Percentiles rank a stretch among this genome's conserved stretches.
phyloP scores from a whole-genome alignment of 176 grass and related monocot genomes.

The Avena sativa region DNA sequence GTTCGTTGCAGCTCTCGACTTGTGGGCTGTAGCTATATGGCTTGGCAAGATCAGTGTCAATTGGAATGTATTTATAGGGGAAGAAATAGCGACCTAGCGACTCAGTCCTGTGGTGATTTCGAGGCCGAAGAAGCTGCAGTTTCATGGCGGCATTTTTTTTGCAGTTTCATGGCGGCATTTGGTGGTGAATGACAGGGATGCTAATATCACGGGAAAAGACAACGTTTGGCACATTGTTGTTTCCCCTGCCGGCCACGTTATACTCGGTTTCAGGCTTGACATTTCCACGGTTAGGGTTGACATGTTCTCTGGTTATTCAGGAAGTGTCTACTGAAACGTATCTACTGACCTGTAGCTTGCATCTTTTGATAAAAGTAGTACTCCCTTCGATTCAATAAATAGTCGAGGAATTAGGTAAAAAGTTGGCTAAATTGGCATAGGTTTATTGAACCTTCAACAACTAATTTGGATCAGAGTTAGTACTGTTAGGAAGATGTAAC shows the following conservation, averaged over 20 bases:
- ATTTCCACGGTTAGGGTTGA: too few relatives aligned
- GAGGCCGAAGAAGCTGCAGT: background rate
- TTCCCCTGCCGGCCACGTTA: background rate
- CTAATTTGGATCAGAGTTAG: too few relatives aligned
- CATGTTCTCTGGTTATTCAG: too few relatives aligned
- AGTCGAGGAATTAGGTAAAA: too few relatives aligned
- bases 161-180: background rate
- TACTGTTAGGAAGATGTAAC: too few relatives aligned
- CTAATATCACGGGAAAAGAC: background rate
- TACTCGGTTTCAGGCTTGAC: too few relatives aligned
- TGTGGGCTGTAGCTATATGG: background rate
- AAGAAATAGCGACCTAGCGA: background rate
- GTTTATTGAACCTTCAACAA: too few relatives aligned
- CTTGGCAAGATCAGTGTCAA: background rate
- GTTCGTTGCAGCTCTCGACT: background rate
- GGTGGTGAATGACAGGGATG: background rate
- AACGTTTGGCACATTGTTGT: slow-evolving; percentile 17
- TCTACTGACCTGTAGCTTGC: too few relatives aligned
- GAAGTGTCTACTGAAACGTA: too few relatives aligned
- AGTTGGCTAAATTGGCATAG: too few relatives aligned
- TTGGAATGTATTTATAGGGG: background rate
- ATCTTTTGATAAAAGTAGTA: too few relatives aligned
- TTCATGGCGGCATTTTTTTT: background rate
- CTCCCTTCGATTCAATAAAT: too few relatives aligned
- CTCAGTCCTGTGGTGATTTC: background rate